These are phyloP conservation scores for Aurantiochytrium sp. DNA, from an alignment of 108 stramenopile species.

Conservation along the genomic window DNA sequence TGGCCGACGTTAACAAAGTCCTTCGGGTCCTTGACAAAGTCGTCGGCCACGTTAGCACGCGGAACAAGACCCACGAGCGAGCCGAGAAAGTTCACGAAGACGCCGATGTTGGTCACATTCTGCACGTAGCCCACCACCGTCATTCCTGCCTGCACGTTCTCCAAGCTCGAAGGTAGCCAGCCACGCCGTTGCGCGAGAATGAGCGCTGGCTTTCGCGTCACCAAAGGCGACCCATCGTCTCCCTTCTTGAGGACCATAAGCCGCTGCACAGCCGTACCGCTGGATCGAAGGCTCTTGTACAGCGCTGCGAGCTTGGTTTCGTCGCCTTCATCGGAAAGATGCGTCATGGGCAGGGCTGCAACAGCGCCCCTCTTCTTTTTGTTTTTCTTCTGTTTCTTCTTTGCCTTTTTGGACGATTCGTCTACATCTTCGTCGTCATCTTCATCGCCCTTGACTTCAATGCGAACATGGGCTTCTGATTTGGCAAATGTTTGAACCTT, in stretches of 20 bases:
- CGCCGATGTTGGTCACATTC: not conserved
- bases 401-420: not conserved
- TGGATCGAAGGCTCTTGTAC: not conserved
- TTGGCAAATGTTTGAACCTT: not conserved
- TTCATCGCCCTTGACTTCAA: not conserved
- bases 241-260: not conserved
- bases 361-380: not conserved
- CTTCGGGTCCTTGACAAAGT: not conserved
- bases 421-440: not conserved
- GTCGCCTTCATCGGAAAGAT: not conserved
- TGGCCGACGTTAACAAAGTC: not conserved
- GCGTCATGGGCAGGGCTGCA: not conserved
- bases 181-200: not conserved
- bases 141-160: not conserved
- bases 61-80: not conserved
- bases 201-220: not conserved
- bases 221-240: not conserved
- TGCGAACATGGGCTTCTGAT: not conserved
- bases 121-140: not conserved
- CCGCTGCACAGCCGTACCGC: not conserved
- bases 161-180: not conserved
- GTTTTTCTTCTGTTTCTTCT: not conserved
- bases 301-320: not conserved
- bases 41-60: not conserved
- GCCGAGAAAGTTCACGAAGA: not conserved